Percentiles rank a stretch among this genome's conserved stretches.
These are phyloP conservation scores for Pythium folliculosum DNA, from an alignment of 352 stramenopile species.

Conservation along the genomic window DNA sequence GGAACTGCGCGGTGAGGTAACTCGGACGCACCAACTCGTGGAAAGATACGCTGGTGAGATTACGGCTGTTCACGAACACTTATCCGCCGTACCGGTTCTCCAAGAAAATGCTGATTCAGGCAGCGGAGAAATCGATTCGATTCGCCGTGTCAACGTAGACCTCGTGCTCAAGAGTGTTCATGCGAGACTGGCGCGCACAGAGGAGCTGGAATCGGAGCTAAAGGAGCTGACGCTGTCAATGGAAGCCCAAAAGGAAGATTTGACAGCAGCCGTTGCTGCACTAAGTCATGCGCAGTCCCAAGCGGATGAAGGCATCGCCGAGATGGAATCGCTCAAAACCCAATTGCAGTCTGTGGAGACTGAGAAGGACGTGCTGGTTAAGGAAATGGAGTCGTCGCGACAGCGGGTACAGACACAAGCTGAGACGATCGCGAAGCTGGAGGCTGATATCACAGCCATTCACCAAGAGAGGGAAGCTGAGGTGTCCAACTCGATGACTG, in stretches of 20 bases:
- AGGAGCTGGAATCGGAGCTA: constrained; percentile 18
- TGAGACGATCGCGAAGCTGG: constrained; percentile 9
- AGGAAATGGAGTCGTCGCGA: constrained; percentile 12
- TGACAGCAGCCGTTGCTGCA: constrained; percentile 3
- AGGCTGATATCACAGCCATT: constrained; percentile 5
- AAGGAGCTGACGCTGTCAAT: constrained; percentile 12
- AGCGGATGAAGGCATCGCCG: constrained; percentile 5
- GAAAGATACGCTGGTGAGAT: constrained; percentile 15
- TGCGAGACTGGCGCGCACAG: neutral
- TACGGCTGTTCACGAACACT: constrained; percentile 1
- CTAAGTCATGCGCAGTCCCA: constrained; percentile 6
- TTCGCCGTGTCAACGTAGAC: neutral
- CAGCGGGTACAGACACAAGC: neutral
- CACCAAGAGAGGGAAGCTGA: constrained; percentile 13
- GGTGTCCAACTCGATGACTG: neutral
- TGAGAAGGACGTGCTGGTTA: constrained; percentile 3
- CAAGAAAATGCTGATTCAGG: neutral
- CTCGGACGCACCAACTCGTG: constrained; percentile 4
- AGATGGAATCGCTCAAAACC: constrained; percentile 20
- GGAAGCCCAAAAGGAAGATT: constrained; percentile 16
- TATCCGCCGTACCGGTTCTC: neutral
- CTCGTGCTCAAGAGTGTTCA: neutral
- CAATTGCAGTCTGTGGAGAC: constrained; percentile 9
- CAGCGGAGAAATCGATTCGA: neutral
- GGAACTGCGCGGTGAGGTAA: constrained; percentile 4